phyloP scores from a whole-genome alignment of 495 filamentous ascomycete genomes.

The Schizothecium vesticola region DNA sequence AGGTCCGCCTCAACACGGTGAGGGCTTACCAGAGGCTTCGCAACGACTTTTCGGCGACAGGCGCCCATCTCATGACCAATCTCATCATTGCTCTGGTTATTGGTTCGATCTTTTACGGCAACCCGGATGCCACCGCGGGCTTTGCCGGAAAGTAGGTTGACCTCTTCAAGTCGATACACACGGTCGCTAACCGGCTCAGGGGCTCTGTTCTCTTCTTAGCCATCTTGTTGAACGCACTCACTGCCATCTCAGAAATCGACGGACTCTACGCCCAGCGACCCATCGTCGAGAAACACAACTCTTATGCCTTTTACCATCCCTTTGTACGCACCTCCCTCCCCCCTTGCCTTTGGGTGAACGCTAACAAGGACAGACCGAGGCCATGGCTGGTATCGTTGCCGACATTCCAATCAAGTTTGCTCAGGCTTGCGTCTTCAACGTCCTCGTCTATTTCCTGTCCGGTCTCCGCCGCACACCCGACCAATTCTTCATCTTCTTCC shows the following conservation, averaged over 20 bases:
- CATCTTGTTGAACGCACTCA: conserved; percentile 49
- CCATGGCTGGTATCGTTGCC: conserved; percentile 51
- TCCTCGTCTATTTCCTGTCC: conserved; percentile 57
- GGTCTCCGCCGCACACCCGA: conserved; percentile 46
- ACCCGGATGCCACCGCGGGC: conserved; percentile 33
- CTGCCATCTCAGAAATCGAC: conserved; percentile 57
- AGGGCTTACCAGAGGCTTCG: conserved; percentile 45
- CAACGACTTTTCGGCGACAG: conserved; percentile 30
- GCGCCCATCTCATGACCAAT: conserved; percentile 24
- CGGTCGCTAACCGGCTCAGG: background rate
- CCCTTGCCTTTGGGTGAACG: background rate
- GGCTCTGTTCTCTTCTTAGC: conserved; percentile 55
- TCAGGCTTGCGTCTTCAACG: conserved; percentile 45
- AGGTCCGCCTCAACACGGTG: conserved; percentile 50
- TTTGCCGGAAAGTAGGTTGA: conserved; percentile 38
- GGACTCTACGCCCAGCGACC: conserved; percentile 55
- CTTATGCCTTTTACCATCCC: conserved; percentile 63
- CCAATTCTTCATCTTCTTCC: conserved; percentile 60
- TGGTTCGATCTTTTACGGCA: conserved; percentile 46
- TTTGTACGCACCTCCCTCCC: conserved; percentile 15
- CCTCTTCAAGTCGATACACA: background rate
- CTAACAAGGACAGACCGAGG: conserved; percentile 37
- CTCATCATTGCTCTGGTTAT: conserved; percentile 44
- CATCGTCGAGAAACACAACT: conserved; percentile 61
- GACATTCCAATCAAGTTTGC: conserved; percentile 56